Percentiles rank a stretch among this genome's conserved stretches.
These are phyloP conservation scores for Austroboletus niveus DNA, from an alignment of 1,284 basidiomycete genomes.

Conservation along the genomic window DNA sequence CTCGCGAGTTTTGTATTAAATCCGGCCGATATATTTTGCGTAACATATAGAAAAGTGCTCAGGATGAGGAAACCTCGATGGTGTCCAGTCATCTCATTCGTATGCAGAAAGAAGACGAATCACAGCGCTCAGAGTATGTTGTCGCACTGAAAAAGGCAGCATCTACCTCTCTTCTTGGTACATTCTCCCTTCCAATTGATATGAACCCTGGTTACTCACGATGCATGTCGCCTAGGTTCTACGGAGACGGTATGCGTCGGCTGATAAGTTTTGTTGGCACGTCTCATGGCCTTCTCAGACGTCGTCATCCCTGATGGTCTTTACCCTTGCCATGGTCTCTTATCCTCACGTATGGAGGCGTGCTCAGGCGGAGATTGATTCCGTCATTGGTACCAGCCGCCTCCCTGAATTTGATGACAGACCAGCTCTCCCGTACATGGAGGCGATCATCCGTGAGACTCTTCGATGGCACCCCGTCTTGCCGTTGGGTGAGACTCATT, in stretches of 20 bases:
- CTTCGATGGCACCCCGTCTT: slow-evolving; percentile 21
- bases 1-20: too few relatives aligned
- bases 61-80: slow-evolving; percentile 4
- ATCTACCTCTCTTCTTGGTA: slow-evolving; percentile 12
- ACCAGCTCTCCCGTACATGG: slow-evolving; percentile 36
- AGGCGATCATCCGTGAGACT: slow-evolving; percentile 39
- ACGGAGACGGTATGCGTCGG: slow-evolving; percentile 13
- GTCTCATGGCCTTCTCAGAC: slow-evolving; percentile 6
- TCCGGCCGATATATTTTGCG: too few relatives aligned
- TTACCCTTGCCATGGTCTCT: slow-evolving; percentile 35
- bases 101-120: slow-evolving; percentile 4
- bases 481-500: slow-evolving; percentile 13
- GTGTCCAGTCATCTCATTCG: slow-evolving; percentile 16
- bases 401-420: slow-evolving; percentile 41
- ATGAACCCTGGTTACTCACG: background rate
- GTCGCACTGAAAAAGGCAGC: slow-evolving; percentile 9
- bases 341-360: slow-evolving; percentile 26
- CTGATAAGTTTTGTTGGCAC: background rate
- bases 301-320: slow-evolving; percentile 13
- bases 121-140: background rate
- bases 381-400: slow-evolving; percentile 32
- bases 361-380: slow-evolving; percentile 34
- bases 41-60: background rate
- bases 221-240: slow-evolving; percentile 2
- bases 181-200: background rate